phyloP scores from a whole-genome alignment of 2,329 filamentous ascomycete genomes.

The Orbilia ellipsospora region DNA sequence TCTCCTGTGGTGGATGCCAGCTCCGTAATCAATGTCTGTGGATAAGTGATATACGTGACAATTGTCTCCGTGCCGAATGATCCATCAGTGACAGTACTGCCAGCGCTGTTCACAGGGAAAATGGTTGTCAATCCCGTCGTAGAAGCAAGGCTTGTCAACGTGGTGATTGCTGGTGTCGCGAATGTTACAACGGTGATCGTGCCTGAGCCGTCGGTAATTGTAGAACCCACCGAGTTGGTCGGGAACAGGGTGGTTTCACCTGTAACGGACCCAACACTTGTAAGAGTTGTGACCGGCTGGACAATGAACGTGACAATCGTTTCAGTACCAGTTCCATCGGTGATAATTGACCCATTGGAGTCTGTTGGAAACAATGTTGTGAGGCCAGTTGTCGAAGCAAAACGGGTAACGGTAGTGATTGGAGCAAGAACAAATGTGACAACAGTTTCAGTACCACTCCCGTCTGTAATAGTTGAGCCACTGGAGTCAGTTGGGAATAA shows the following conservation, averaged over 20 bases:
- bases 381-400: too few species aligned
- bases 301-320: neutral
- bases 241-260: neutral
- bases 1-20: neutral
- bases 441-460: too few species aligned
- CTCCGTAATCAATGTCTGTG: neutral
- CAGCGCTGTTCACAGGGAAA: conserved; percentile 3
- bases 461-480: too few species aligned
- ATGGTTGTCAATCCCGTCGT: conserved; percentile 3
- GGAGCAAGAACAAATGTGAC: too few species aligned
- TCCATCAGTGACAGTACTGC: conserved; percentile 4
- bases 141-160: neutral
- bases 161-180: neutral
- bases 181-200: neutral
- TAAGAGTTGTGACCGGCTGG: neutral
- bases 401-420: too few species aligned
- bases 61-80: conserved; percentile 1
- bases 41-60: neutral
- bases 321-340: too few species aligned
- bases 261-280: neutral
- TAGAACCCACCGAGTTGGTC: conserved; percentile 1
- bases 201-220: neutral
- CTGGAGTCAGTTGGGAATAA: too few species aligned
- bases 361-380: too few species aligned
- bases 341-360: too few species aligned